These are phyloP conservation scores for Hibiscus mutabilis DNA, from an alignment of 345 rosid genomes.

Conservation along the genomic window DNA sequence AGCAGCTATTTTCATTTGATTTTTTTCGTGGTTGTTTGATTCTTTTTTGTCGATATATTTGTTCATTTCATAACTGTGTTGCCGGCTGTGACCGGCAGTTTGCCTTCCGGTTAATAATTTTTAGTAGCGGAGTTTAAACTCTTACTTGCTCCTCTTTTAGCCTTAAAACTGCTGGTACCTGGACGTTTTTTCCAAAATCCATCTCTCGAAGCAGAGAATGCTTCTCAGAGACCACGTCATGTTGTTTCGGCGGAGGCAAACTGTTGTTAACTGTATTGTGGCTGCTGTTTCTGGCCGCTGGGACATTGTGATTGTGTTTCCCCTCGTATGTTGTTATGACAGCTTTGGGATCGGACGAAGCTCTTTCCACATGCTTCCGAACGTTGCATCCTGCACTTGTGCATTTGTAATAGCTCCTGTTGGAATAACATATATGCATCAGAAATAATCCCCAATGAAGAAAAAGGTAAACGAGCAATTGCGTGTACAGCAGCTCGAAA, in stretches of 20 bases:
- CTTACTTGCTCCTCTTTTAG: slow-evolving; percentile 67
- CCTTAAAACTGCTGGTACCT: slow-evolving; percentile 53
- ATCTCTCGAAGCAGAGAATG: slow-evolving; percentile 31
- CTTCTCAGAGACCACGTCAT: slow-evolving; percentile 23
- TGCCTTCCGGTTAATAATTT: not conserved
- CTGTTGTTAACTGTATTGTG: slow-evolving; percentile 26
- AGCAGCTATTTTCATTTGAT: not conserved
- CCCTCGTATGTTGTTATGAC: slow-evolving; percentile 97
- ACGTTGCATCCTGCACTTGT: slow-evolving; percentile 84
- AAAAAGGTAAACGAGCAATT: not conserved
- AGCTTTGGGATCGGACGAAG: slow-evolving; percentile 80
- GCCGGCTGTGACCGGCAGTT: slow-evolving; percentile 8
- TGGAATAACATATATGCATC: slow-evolving; percentile 2
- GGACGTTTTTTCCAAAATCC: slow-evolving; percentile 43
- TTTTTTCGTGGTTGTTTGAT: not conserved
- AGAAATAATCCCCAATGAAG: slow-evolving; percentile 12
- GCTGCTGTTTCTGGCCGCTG: slow-evolving; percentile 64
- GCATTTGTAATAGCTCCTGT: slow-evolving; percentile 94
- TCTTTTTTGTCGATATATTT: slow-evolving; percentile 7
- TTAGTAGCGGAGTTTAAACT: slow-evolving; percentile 22
- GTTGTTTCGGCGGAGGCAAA: slow-evolving; percentile 23
- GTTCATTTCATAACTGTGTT: slow-evolving; percentile 4
- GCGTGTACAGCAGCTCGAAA: not conserved
- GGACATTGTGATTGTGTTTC: slow-evolving; percentile 82
- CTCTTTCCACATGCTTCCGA: slow-evolving; percentile 95